Percentiles rank a stretch among this genome's conserved stretches.
Evolutionary conservation across 768 basidiomycete species (phyloP).

Genomic region (Kockovaella imperatae): DNA sequence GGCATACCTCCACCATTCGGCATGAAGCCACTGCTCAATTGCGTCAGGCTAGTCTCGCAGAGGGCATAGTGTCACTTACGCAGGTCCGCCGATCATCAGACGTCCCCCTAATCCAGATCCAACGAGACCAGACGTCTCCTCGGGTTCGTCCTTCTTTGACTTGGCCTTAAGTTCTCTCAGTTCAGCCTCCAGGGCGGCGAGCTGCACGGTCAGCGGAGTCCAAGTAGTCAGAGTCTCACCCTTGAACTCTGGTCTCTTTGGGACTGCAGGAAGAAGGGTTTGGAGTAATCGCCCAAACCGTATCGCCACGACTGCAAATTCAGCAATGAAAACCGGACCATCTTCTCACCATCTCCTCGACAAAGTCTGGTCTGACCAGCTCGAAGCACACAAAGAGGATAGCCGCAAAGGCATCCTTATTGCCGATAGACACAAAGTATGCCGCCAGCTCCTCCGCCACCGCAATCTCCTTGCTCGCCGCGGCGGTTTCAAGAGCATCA

Average conservation of each 20-base stretch:
- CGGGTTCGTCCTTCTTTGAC: slow-evolving; percentile 67
- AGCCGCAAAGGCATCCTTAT: slow-evolving; percentile 94
- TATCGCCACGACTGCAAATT: slow-evolving; percentile 72
- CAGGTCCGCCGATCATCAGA: slow-evolving; percentile 42
- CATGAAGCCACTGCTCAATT: slow-evolving; percentile 3
- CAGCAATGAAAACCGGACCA: background rate
- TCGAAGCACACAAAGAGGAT: slow-evolving; percentile 89
- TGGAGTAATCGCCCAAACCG: slow-evolving; percentile 91
- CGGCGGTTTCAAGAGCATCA: slow-evolving; percentile 89
- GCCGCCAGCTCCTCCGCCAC: slow-evolving; percentile 89
- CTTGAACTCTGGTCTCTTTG: slow-evolving; percentile 53
- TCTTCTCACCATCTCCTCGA: slow-evolving; percentile 70
- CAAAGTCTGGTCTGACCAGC: slow-evolving; percentile 81
- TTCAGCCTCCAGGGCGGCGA: slow-evolving; percentile 76
- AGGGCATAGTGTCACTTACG: slow-evolving; percentile 14
- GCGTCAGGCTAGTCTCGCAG: background rate
- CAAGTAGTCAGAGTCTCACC: slow-evolving; percentile 9
- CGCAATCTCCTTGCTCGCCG: slow-evolving; percentile 71
- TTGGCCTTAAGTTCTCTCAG: slow-evolving; percentile 82
- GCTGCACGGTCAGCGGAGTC: slow-evolving; percentile 6
- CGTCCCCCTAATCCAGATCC: slow-evolving; percentile 57
- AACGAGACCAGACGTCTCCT: slow-evolving; percentile 78
- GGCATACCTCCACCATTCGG: background rate
- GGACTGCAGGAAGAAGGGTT: slow-evolving; percentile 89
- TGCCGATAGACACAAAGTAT: slow-evolving; percentile 97